phyloP scores from a whole-genome alignment of 2,329 filamentous ascomycete species.

The Elsinoe perseae region DNA sequence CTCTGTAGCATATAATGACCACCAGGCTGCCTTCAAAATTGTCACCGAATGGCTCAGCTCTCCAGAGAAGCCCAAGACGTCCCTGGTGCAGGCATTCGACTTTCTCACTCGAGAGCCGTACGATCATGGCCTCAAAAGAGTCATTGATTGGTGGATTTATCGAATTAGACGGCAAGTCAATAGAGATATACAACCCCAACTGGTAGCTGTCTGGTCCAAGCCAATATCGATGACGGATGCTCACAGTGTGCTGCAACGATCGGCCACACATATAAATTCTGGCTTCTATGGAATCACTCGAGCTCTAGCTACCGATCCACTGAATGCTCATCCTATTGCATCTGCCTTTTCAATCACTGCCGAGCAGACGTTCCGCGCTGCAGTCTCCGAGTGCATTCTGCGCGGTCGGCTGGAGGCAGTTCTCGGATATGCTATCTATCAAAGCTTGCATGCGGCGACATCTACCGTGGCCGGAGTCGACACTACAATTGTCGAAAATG shows the following conservation, averaged over 20 bases:
- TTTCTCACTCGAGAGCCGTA: conserved; percentile 28
- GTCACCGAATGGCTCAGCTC: background rate
- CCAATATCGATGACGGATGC: background rate
- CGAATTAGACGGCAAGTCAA: background rate
- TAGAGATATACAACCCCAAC: background rate
- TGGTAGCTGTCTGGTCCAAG: background rate
- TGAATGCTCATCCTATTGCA: background rate
- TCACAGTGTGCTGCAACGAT: background rate
- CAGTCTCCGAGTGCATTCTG: background rate
- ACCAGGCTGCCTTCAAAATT: conserved; percentile 3
- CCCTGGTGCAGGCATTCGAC: conserved; percentile 25
- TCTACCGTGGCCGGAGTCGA: background rate
- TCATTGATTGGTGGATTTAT: background rate
- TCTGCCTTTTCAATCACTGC: background rate
- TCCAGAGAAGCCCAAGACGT: background rate
- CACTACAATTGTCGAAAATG: background rate
- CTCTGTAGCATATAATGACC: background rate
- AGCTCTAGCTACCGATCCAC: background rate
- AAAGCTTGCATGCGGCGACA: background rate
- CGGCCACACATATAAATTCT: background rate
- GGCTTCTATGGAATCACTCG: background rate
- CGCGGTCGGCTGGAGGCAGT: background rate
- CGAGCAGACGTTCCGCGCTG: background rate
- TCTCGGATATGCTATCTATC: background rate
- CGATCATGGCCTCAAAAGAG: background rate